A percentile compares a stretch with the other conserved stretches of the same genome.
Conservation (phyloP, 148 eudicot species). For the Vaccinium darrowii region DNA sequence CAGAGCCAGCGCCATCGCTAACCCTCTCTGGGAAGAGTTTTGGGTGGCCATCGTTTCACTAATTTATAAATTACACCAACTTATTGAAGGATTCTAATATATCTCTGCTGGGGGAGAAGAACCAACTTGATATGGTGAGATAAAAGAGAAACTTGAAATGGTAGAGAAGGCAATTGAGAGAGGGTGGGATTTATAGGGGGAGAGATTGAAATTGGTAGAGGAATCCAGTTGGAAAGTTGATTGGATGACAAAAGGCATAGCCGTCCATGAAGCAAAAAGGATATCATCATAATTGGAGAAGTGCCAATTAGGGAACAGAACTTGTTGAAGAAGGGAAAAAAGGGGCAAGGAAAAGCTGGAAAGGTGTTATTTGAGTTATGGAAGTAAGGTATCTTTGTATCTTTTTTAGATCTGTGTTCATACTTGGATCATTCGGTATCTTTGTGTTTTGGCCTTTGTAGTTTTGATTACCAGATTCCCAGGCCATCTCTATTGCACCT, state of each 20-base stretch:
- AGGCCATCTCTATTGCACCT: neutral
- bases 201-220: slow-evolving; percentile 31
- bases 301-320: neutral
- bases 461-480: neutral
- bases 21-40: slow-evolving; percentile 52
- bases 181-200: slow-evolving; percentile 28
- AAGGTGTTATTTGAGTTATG: neutral
- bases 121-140: slow-evolving; percentile 22
- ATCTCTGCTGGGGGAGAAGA: slow-evolving; percentile 2
- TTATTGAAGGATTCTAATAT: neutral
- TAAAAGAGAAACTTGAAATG: slow-evolving; percentile 16
- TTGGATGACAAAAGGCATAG: slow-evolving; percentile 41
- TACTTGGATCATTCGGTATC: neutral
- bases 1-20: slow-evolving; percentile 69
- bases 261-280: slow-evolving; percentile 61
- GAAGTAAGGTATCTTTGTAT: slow-evolving; percentile 26
- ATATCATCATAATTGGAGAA: neutral
- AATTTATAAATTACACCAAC: neutral
- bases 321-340: slow-evolving; percentile 7
- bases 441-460: neutral
- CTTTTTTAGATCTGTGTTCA: slow-evolving; percentile 9
- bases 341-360: neutral
- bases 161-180: neutral
- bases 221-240: slow-evolving; percentile 49
- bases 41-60: slow-evolving; percentile 40